These are phyloP conservation scores for Xeromyces bisporus DNA, from an alignment of 495 filamentous ascomycete species.

Conservation along the genomic window DNA sequence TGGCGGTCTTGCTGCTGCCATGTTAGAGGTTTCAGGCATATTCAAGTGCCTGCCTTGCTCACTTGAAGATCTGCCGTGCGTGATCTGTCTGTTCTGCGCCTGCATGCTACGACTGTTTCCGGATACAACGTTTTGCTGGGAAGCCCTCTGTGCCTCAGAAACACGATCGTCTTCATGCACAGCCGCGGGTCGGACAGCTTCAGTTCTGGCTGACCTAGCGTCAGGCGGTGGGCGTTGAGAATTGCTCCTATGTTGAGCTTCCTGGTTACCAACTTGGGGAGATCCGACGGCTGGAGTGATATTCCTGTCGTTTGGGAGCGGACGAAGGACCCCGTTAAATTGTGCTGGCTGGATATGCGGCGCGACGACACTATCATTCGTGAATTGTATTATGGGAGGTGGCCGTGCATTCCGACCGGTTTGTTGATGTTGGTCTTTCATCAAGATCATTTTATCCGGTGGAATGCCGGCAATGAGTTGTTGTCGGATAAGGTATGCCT, in stretches of 20 bases:
- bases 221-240: too few species aligned
- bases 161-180: neutral
- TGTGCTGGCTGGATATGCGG: conserved; percentile 10
- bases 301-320: neutral
- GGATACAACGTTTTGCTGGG: neutral
- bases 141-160: neutral
- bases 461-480: conserved; percentile 17
- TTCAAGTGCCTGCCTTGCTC: too few species aligned
- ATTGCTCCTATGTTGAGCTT: too few species aligned
- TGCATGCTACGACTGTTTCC: too few species aligned
- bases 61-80: too few species aligned
- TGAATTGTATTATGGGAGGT: conserved; percentile 8
- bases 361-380: conserved; percentile 4
- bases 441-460: conserved; percentile 9
- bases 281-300: neutral
- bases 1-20: too few species aligned
- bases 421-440: conserved; percentile 1
- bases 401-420: neutral
- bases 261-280: too few species aligned
- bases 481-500: conserved; percentile 16
- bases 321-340: conserved; percentile 6
- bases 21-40: too few species aligned
- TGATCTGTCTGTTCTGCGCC: too few species aligned
- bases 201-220: too few species aligned
- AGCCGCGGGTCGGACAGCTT: neutral